Evolutionary conservation across 192 early-diverging fungal species (phyloP).

Genomic region (Dissophora ornata): DNA sequence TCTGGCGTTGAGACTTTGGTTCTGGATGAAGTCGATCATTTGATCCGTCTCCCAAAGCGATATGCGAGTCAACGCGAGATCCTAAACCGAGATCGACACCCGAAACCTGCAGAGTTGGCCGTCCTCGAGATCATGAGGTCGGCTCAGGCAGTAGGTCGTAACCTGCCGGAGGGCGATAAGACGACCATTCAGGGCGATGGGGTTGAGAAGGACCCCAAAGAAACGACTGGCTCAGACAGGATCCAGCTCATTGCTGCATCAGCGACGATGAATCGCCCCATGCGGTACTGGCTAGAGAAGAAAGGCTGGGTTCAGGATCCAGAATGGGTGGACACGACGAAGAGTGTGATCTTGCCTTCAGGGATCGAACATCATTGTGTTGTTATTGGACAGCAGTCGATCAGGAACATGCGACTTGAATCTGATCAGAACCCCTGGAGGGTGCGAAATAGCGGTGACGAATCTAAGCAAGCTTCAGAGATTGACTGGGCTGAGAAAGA

Average conservation of each 20-base stretch:
- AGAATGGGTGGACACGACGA: constrained; percentile 68
- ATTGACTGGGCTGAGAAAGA: constrained; percentile 25
- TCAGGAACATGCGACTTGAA: constrained; percentile 56
- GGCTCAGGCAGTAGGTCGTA: constrained; percentile 16
- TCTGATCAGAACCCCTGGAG: constrained; percentile 3
- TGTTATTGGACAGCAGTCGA: constrained; percentile 53
- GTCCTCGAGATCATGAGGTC: constrained; percentile 41
- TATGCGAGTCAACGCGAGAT: constrained; percentile 58
- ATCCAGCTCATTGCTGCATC: constrained; percentile 72
- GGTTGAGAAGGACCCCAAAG: too few species aligned
- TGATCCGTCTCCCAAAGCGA: constrained; percentile 61
- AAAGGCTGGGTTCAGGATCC: constrained; percentile 65
- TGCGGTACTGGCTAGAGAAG: constrained; percentile 67
- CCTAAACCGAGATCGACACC: constrained; percentile 40
- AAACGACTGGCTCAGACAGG: constrained; percentile 4
- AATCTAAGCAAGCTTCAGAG: neutral
- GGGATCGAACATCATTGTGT: constrained; percentile 65
- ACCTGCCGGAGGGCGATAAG: neutral
- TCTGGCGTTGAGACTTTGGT: constrained; percentile 51
- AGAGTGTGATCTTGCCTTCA: constrained; percentile 47
- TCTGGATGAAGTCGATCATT: constrained; percentile 68
- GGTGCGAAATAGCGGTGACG: neutral
- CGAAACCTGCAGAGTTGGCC: constrained; percentile 60
- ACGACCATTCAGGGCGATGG: too few species aligned
- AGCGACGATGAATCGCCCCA: constrained; percentile 76